phyloP scores from a whole-genome alignment of 1,139 yeast species.

The Nakaseomyces bracarensis region DNA sequence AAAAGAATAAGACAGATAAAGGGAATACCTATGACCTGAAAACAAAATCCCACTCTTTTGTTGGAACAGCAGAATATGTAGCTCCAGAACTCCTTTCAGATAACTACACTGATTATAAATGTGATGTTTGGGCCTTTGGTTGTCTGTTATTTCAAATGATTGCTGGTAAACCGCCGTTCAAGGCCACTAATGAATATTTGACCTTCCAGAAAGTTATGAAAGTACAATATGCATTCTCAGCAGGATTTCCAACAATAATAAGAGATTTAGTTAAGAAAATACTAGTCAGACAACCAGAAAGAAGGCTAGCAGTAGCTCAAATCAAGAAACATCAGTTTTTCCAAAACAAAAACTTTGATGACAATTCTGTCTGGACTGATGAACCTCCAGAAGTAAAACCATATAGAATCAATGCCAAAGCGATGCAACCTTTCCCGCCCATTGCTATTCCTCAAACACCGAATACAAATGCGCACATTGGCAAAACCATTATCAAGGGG shows the following conservation, averaged over 20 bases:
- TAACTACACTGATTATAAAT: conserved; percentile 73
- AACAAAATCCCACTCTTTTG: conserved; percentile 68
- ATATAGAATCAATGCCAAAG: conserved; percentile 44
- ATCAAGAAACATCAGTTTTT: conserved; percentile 74
- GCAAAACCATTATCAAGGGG: background rate
- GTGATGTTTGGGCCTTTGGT: conserved; percentile 94
- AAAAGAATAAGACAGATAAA: conserved; percentile 35
- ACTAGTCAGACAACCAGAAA: conserved; percentile 55
- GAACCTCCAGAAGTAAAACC: conserved; percentile 75
- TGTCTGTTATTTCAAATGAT: conserved; percentile 86
- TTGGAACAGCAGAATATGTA: conserved; percentile 65
- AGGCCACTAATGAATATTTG: conserved; percentile 81
- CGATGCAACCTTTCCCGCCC: conserved; percentile 37
- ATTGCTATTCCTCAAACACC: background rate
- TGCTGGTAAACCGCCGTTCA: conserved; percentile 90
- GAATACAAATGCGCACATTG: background rate
- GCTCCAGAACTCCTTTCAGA: conserved; percentile 83
- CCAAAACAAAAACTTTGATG: conserved; percentile 51
- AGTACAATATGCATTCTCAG: conserved; percentile 69
- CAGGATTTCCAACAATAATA: conserved; percentile 62
- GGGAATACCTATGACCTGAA: conserved; percentile 43
- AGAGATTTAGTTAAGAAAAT: conserved; percentile 60
- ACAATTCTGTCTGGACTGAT: conserved; percentile 52
- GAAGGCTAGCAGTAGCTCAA: conserved; percentile 57
- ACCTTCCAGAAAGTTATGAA: conserved; percentile 86